Evolutionary conservation across 73 alveolate genomes (phyloP).

Genomic region (Paramecium biaurelia): DNA sequence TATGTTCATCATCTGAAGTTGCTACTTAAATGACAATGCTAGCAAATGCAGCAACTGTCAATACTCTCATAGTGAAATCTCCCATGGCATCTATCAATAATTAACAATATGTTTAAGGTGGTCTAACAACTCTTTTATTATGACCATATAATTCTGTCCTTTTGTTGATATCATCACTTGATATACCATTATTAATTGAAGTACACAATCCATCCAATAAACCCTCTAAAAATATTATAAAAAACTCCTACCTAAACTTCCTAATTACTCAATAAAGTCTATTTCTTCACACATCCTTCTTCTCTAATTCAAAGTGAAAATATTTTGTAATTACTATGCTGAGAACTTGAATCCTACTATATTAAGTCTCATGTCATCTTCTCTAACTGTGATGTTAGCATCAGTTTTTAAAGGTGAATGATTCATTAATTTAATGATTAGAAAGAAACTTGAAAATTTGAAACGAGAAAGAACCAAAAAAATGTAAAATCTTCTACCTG

Average conservation of each 20-base stretch:
- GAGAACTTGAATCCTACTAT: neutral
- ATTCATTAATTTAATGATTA: constrained; percentile 33
- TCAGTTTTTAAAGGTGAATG: neutral
- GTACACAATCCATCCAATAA: constrained; percentile 37
- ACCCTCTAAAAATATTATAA: neutral
- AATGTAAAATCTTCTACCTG: constrained; percentile 13
- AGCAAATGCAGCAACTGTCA: constrained; percentile 93
- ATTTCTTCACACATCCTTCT: constrained; percentile 20
- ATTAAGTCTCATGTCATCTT: neutral
- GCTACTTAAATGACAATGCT: constrained; percentile 90
- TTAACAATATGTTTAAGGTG: constrained; percentile 60
- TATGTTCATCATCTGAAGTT: constrained; percentile 75
- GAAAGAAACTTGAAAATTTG: neutral
- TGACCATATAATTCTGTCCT: constrained; percentile 60
- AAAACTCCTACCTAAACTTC: neutral
- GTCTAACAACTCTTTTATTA: constrained; percentile 52
- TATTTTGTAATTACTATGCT: neutral
- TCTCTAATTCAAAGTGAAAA: neutral
- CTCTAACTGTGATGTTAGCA: neutral
- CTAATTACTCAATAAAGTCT: neutral
- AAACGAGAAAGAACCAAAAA: neutral
- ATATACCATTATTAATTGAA: neutral
- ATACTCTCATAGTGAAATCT: constrained; percentile 91
- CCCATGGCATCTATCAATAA: constrained; percentile 86
- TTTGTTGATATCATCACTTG: neutral